phyloP scores from a whole-genome alignment of 1,139 yeast species.

The Suhomyces chickasaworum region DNA sequence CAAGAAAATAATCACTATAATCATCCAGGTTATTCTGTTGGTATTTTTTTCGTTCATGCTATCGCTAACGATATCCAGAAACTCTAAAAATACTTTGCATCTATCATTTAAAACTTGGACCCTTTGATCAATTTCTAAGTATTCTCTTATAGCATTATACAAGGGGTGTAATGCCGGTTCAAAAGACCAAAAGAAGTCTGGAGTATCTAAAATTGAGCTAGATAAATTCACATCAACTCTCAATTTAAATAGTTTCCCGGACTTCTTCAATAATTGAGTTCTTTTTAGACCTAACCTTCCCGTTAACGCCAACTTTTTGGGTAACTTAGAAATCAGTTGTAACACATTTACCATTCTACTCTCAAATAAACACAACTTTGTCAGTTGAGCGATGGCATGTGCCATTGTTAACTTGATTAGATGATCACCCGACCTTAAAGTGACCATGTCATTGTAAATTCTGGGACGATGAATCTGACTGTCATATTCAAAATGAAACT shows the following conservation, averaged over 20 bases:
- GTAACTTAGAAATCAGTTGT: conserved; percentile 82
- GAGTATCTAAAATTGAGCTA: conserved; percentile 89
- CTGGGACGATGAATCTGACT: conserved; percentile 80
- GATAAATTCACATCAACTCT: conserved; percentile 92
- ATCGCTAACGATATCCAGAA: conserved; percentile 89
- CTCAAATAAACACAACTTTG: conserved; percentile 87
- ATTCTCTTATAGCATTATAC: conserved; percentile 86
- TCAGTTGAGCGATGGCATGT: conserved; percentile 95
- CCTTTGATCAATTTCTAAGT: conserved; percentile 90
- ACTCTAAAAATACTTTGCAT: conserved; percentile 90
- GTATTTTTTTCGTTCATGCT: conserved; percentile 92
- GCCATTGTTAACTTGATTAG: conserved; percentile 89
- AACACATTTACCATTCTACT: conserved; percentile 84
- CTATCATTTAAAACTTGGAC: conserved; percentile 92
- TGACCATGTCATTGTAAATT: conserved; percentile 91
- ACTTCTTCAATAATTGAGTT: conserved; percentile 78
- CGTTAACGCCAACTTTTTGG: conserved; percentile 85
- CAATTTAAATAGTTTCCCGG: conserved; percentile 85
- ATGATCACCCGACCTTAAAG: conserved; percentile 88
- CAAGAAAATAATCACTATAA: conserved; percentile 76
- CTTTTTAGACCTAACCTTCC: conserved; percentile 81
- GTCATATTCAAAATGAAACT: conserved; percentile 90
- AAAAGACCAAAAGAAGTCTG: conserved; percentile 93
- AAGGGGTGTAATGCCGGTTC: conserved; percentile 95
- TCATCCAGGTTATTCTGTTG: conserved; percentile 88